Conservation (phyloP, 768 basidiomycete species). For the Gautieria morchelliformis region DNA sequence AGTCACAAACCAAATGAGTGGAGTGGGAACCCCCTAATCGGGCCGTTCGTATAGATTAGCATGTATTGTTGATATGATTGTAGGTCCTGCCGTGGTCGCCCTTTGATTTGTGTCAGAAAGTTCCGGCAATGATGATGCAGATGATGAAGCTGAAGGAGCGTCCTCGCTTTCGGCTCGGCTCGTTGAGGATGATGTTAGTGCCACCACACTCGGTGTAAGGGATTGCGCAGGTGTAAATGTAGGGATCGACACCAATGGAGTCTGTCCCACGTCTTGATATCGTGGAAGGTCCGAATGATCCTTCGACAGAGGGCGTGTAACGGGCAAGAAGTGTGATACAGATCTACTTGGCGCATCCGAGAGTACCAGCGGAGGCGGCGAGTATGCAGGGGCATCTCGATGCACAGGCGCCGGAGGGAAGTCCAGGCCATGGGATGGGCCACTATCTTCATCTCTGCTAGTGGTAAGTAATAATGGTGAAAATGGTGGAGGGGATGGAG, state of each 20-base stretch:
- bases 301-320: background rate
- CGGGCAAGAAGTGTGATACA: background rate
- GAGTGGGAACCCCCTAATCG: background rate
- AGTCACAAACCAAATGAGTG: background rate
- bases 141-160: background rate
- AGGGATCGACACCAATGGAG: background rate
- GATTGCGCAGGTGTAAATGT: background rate
- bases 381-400: background rate
- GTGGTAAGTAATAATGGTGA: background rate
- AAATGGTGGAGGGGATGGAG: background rate
- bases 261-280: conserved; percentile 5
- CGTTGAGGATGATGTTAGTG: background rate
- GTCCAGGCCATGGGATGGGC: conserved; percentile 7
- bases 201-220: background rate
- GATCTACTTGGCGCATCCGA: background rate
- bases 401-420: conserved; percentile 3
- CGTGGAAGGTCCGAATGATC: background rate
- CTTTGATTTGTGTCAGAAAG: background rate
- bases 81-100: background rate
- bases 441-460: background rate
- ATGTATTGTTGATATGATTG: background rate
- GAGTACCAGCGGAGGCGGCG: background rate
- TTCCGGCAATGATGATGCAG: background rate
- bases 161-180: too few species aligned
- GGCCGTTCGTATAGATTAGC: background rate